These are phyloP conservation scores for Inonotus obliquus DNA, from an alignment of 1,284 basidiomycete species.

Conservation along the genomic window DNA sequence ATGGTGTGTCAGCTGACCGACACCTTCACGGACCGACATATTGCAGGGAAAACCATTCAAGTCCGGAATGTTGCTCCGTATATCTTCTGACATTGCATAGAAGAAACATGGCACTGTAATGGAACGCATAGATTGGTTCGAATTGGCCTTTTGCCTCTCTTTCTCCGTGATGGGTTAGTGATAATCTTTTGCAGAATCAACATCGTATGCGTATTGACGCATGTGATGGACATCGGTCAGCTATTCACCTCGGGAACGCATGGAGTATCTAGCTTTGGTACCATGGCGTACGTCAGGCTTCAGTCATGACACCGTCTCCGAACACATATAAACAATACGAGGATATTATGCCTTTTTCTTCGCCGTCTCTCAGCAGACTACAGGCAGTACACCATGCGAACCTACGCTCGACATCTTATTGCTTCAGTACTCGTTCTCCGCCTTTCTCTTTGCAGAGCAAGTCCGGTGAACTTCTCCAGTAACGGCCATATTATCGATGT, in stretches of 20 bases:
- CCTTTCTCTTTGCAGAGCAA: slow-evolving; percentile 29
- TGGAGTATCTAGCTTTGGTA: too few relatives aligned
- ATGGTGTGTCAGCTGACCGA: slow-evolving; percentile 62
- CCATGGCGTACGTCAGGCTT: too few relatives aligned
- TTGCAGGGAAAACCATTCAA: background rate
- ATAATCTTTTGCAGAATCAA: background rate
- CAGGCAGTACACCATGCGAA: background rate
- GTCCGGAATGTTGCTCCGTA: background rate
- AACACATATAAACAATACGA: too few relatives aligned
- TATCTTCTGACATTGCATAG: background rate
- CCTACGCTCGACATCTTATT: background rate
- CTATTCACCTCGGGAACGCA: too few relatives aligned
- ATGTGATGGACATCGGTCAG: too few relatives aligned
- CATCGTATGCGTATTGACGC: background rate
- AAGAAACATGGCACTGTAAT: background rate
- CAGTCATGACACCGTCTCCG: too few relatives aligned
- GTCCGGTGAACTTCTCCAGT: background rate
- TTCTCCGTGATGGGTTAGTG: background rate
- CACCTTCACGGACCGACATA: slow-evolving; percentile 36
- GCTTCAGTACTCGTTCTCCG: too few relatives aligned
- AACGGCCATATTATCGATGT: slow-evolving; percentile 24
- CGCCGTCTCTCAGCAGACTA: background rate
- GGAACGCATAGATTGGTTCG: background rate
- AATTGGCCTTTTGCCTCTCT: background rate
- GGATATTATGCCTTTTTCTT: too few relatives aligned